A percentile compares a stretch with the other conserved stretches of the same genome.
phyloP scores from a whole-genome alignment of 331 rosid genomes.

The Cydonia oblonga region DNA sequence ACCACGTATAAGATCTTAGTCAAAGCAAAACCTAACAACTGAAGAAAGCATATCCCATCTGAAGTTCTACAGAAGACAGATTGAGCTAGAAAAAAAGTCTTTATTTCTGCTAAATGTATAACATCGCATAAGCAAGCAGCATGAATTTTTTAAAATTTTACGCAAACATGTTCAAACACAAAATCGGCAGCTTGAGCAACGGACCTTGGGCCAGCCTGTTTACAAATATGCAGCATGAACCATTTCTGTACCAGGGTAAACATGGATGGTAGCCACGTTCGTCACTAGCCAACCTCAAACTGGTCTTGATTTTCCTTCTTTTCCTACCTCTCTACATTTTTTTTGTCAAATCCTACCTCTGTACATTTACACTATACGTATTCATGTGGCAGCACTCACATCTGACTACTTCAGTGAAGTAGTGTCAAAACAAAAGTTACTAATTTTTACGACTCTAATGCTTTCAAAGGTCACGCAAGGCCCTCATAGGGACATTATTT shows the following conservation, averaged over 20 bases:
- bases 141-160: neutral
- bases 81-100: neutral
- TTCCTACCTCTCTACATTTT: neutral
- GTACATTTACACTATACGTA: neutral
- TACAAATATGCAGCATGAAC: neutral
- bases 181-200: neutral
- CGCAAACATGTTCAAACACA: neutral
- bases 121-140: slow-evolving; percentile 1
- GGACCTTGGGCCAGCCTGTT: no score
- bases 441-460: neutral
- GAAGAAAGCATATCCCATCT: neutral
- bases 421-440: neutral
- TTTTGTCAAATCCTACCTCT: no score
- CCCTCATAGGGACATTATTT: neutral
- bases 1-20: neutral
- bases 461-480: neutral
- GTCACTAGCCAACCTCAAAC: no score
- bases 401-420: neutral
- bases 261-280: neutral
- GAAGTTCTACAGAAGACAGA: slow-evolving; percentile 1
- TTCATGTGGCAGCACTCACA: neutral
- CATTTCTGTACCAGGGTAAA: neutral
- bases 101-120: neutral
- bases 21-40: neutral
- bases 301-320: neutral